Evolutionary conservation across 163 green algal species (phyloP).

Genomic region (Scenedesmus sp.): DNA sequence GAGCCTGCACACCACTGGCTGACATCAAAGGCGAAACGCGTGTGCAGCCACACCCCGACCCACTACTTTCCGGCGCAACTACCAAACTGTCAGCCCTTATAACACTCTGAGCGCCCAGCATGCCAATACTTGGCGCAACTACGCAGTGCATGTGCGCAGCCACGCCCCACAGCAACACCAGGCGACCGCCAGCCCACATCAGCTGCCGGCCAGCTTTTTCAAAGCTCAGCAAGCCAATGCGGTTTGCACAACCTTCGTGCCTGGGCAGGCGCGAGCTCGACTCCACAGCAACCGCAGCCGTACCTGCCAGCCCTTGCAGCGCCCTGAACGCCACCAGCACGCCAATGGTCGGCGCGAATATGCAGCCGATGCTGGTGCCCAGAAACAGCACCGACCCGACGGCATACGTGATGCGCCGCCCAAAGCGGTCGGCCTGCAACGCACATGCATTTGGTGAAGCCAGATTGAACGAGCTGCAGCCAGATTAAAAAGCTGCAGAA

Average conservation of each 20-base stretch:
- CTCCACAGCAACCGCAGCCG: too few species aligned
- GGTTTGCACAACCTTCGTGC: too few species aligned
- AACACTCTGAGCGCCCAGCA: slow-evolving; percentile 40
- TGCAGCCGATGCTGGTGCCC: slow-evolving; percentile 16
- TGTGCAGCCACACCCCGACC: too few species aligned
- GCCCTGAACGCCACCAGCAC: slow-evolving; percentile 34
- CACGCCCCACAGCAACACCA: neutral
- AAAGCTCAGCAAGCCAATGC: too few species aligned
- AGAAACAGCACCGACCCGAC: neutral
- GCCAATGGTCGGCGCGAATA: slow-evolving; percentile 19
- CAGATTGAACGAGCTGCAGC: neutral
- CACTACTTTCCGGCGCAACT: neutral
- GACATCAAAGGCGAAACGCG: too few species aligned
- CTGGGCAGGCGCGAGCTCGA: too few species aligned
- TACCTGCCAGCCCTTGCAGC: slow-evolving; percentile 22
- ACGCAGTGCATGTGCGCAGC: slow-evolving; percentile 26
- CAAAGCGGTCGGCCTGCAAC: slow-evolving; percentile 17
- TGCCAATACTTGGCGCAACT: slow-evolving; percentile 30
- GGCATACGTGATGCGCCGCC: slow-evolving; percentile 2
- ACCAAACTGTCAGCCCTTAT: slow-evolving; percentile 33
- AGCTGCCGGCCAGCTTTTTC: too few species aligned
- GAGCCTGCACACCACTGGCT: too few species aligned
- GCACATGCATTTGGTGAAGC: too few species aligned
- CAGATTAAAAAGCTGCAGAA: neutral
- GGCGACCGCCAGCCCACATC: too few species aligned